Percentiles rank a stretch among this genome's conserved stretches.
Evolutionary conservation across 2,329 filamentous ascomycete genomes (phyloP).

Genomic region (Colletotrichum sp.): DNA sequence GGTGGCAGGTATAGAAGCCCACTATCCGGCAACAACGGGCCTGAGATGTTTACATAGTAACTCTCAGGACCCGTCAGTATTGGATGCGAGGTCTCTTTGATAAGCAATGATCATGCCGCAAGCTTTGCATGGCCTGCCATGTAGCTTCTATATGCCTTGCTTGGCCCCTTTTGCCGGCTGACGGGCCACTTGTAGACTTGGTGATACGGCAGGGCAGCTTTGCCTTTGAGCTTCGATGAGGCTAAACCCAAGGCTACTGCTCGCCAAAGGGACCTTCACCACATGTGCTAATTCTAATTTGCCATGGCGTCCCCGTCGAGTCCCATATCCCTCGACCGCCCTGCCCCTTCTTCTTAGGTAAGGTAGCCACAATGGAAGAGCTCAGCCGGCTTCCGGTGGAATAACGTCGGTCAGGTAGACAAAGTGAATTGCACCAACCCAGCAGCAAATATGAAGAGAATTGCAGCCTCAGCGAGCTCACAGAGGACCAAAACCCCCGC

Average conservation of each 20-base stretch:
- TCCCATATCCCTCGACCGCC: not conserved
- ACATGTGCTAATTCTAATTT: not conserved
- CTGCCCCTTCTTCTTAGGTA: not conserved
- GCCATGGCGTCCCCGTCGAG: not conserved
- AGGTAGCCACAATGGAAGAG: not conserved
- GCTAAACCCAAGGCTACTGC: not conserved
- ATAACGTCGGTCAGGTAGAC: not conserved
- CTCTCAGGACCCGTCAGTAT: not conserved
- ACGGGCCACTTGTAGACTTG: not conserved
- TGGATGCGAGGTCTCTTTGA: not conserved
- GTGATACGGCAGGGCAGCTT: not conserved
- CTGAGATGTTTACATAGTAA: not conserved
- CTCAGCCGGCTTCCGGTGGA: not conserved
- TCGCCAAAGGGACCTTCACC: slow-evolving; percentile 5
- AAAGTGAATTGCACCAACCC: not conserved
- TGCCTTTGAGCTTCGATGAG: not conserved
- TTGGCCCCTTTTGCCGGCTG: not conserved
- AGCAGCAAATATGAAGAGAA: not conserved
- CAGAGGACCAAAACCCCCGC: not conserved
- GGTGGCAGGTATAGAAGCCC: not conserved
- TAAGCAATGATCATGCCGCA: not conserved
- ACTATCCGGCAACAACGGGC: not conserved
- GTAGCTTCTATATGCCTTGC: not conserved
- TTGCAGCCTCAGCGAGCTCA: not conserved
- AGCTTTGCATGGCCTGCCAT: not conserved